phyloP scores from a whole-genome alignment of 306 rosid species.

The Glycine soja region DNA sequence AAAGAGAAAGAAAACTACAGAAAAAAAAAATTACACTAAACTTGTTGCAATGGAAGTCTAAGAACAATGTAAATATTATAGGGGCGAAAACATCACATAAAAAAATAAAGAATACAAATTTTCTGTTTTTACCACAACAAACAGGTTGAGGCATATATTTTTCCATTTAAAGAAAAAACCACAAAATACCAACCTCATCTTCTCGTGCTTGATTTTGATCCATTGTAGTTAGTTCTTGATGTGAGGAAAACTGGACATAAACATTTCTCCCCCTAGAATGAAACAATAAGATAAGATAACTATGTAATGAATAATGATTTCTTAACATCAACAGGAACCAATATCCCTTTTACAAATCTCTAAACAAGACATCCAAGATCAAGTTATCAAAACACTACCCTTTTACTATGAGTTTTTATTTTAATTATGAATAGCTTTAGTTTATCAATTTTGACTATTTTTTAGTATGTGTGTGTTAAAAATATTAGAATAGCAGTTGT shows the following conservation, averaged over 20 bases:
- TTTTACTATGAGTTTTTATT: neutral
- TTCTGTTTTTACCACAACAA: slow-evolving; percentile 26
- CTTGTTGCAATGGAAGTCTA: slow-evolving; percentile 31
- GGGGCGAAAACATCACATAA: neutral
- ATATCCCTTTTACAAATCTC: slow-evolving; percentile 13
- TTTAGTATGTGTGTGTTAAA: too few species aligned
- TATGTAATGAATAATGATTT: slow-evolving; percentile 5
- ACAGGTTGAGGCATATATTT: slow-evolving; percentile 24
- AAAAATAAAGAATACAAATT: slow-evolving; percentile 9
- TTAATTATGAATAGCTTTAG: too few species aligned
- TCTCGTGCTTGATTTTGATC: slow-evolving; percentile 97
- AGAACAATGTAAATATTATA: slow-evolving; percentile 6
- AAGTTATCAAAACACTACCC: slow-evolving; percentile 12
- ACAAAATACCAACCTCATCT: slow-evolving; percentile 81
- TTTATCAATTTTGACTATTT: neutral
- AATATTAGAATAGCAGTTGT: neutral
- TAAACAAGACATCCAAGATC: neutral
- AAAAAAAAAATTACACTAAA: slow-evolving; percentile 40
- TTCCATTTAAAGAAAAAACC: slow-evolving; percentile 8
- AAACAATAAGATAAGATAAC: slow-evolving; percentile 29
- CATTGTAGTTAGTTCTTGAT: slow-evolving; percentile 94
- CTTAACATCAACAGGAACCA: slow-evolving; percentile 27
- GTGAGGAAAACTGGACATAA: slow-evolving; percentile 96
- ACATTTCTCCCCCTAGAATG: slow-evolving; percentile 94
- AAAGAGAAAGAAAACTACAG: slow-evolving; percentile 56